phyloP scores from a whole-genome alignment of 495 filamentous ascomycete species.

The Glarea lozoyensis region DNA sequence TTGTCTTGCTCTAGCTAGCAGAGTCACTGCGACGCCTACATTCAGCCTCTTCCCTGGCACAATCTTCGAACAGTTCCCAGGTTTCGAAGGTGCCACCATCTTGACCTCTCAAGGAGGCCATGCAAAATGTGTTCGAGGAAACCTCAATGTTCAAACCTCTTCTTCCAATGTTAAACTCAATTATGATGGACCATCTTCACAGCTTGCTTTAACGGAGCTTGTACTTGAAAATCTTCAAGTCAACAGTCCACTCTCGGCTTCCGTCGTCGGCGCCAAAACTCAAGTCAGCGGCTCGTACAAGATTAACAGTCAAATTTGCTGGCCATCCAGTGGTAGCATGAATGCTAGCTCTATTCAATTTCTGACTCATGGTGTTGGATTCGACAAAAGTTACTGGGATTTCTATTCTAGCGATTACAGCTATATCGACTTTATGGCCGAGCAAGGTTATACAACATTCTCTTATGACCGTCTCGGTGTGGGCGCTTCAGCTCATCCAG shows the following conservation, averaged over 20 bases:
- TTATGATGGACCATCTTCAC: background rate
- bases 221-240: constrained; percentile 5
- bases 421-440: constrained; percentile 28
- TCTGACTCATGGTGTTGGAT: constrained; percentile 10
- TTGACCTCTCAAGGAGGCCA: background rate
- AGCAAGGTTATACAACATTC: constrained; percentile 30
- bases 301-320: constrained; percentile 29
- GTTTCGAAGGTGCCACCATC: background rate
- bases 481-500: constrained; percentile 21
- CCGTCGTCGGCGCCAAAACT: constrained; percentile 17
- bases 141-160: background rate
- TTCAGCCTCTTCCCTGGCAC: too few relatives aligned
- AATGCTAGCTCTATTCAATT: constrained; percentile 6
- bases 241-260: constrained; percentile 13
- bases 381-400: constrained; percentile 9
- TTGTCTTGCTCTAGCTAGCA: too few relatives aligned
- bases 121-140: background rate
- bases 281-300: constrained; percentile 25
- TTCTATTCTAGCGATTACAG: constrained; percentile 5
- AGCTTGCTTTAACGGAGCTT: background rate
- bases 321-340: constrained; percentile 12
- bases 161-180: background rate
- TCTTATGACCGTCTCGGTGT: constrained; percentile 34
- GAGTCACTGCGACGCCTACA: too few relatives aligned
- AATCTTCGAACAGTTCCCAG: too few relatives aligned